Evolutionary conservation across 192 early-diverging fungal genomes (phyloP), one percentile per base, ranked within the genome.

Genomic region (Backusella tarrabulga): DNA sequence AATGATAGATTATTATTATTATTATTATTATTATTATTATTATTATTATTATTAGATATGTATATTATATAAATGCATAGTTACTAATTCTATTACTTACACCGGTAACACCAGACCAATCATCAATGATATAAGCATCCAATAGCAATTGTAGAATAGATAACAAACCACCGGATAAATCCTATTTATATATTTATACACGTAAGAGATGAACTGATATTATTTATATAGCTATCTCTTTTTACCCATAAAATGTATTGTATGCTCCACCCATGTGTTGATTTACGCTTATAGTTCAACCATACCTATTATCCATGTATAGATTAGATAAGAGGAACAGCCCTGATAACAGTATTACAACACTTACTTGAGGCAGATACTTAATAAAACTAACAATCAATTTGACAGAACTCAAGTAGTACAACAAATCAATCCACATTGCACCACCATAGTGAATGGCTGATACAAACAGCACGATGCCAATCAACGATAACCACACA

Each of bases 181-280:
- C 95, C 79, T 81, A 76, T 34, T 5, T 40, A 40, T 40, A 40
- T 40, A 19, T 71, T 67, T 3, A 34, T 34, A 69, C 3, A 21
- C 19, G 40, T 23, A 41, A 12, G 23, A 36, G 36, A 70, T 42
- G 19, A 0, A 23, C 6, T 50, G 19, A 19, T 50, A 0, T 6
- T 2, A 50, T 6, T n/a, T 50, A 50, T 6, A 50, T n/a, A 1
- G 15, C 15, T 50, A 7, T n/a, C 6, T 15, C 14, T 70, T 17
- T 70, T 40, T 68, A 83, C 81, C 41, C 95, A 82, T 15, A 96
- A 54, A 72, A 97, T 96, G 69, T 94, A 93, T 40, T 91, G 87
- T 35, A 96, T 93, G 50, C 91, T 93, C 95, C 95, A 97, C 0
- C 95, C 97, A 1, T 83, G 86, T 5, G 97, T 98, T 0, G 93